These are phyloP conservation scores for Mytilinidion resinicola DNA, from an alignment of 495 filamentous ascomycete species.

Conservation along the genomic window DNA sequence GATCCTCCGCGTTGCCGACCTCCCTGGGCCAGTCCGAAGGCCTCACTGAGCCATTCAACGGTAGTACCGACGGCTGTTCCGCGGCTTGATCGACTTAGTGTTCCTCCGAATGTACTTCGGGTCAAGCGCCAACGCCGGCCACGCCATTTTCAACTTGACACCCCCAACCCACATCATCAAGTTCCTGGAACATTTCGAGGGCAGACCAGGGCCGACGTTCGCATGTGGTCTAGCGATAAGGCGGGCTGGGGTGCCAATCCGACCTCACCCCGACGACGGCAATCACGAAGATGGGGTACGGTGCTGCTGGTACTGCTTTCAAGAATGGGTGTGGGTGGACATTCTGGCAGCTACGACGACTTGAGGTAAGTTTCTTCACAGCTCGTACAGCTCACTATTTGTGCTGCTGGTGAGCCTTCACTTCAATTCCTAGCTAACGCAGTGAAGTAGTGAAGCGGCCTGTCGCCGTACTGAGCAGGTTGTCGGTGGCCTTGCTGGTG, in stretches of 20 bases:
- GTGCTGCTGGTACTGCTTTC: too few relatives aligned
- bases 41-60: constrained; percentile 70
- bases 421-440: too few relatives aligned
- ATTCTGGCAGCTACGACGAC: too few relatives aligned
- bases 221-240: constrained; percentile 60
- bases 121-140: constrained; percentile 66
- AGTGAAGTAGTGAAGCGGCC: too few relatives aligned
- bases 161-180: constrained; percentile 51
- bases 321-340: too few relatives aligned
- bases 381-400: too few relatives aligned
- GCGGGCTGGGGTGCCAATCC: constrained; percentile 67
- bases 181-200: constrained; percentile 13
- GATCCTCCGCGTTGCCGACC: constrained; percentile 64
- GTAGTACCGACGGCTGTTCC: constrained; percentile 68
- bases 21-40: constrained; percentile 60
- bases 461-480: too few relatives aligned
- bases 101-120: constrained; percentile 75
- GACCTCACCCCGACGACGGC: too few relatives aligned
- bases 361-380: too few relatives aligned
- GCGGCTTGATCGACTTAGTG: constrained; percentile 84
- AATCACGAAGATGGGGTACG: too few relatives aligned
- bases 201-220: constrained; percentile 52
- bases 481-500: too few relatives aligned
- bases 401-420: too few relatives aligned
- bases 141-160: constrained; percentile 94